phyloP scores from a whole-genome alignment of 2,329 filamentous ascomycete genomes.

The Verticillium nonalfalfae region DNA sequence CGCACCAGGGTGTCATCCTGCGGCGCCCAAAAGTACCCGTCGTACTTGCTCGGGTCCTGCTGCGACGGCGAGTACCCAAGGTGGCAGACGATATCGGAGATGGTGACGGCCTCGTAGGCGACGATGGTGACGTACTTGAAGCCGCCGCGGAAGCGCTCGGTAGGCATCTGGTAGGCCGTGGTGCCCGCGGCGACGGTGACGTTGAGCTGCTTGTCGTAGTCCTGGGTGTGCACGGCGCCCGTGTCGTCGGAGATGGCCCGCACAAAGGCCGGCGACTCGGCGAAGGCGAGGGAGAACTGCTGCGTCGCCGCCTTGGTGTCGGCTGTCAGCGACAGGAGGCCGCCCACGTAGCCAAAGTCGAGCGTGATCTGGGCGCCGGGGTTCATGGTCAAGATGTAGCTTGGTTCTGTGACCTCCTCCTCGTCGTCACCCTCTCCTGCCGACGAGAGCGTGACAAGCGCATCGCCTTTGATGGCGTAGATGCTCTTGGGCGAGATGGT shows the following conservation, averaged over 20 bases:
- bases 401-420: not conserved
- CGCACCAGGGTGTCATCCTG: slow-evolving; percentile 39
- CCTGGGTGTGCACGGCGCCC: slow-evolving; percentile 12
- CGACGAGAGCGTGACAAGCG: slow-evolving; percentile 1
- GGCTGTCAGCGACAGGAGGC: slow-evolving; percentile 7
- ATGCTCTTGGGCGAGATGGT: slow-evolving; percentile 4
- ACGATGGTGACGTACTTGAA: slow-evolving; percentile 35
- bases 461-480: slow-evolving; percentile 6
- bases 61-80: slow-evolving; percentile 21
- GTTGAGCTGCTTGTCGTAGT: slow-evolving; percentile 16
- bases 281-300: slow-evolving; percentile 16
- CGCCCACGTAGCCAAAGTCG: slow-evolving; percentile 12
- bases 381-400: slow-evolving; percentile 1
- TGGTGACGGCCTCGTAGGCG: slow-evolving; percentile 13
- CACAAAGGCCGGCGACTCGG: slow-evolving; percentile 15
- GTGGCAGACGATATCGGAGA: slow-evolving; percentile 19
- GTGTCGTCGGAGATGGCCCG: slow-evolving; percentile 17
- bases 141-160: slow-evolving; percentile 30
- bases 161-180: slow-evolving; percentile 12
- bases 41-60: slow-evolving; percentile 33
- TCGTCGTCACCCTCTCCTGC: not conserved
- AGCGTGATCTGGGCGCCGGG: slow-evolving; percentile 9
- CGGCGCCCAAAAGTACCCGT: slow-evolving; percentile 34
- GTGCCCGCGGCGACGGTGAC: slow-evolving; percentile 7
- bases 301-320: not conserved